Percentiles rank a stretch among this genome's conserved stretches.
These are phyloP conservation scores for Pyricularia sp. DNA, from an alignment of 2,329 filamentous ascomycete genomes.

Conservation along the genomic window DNA sequence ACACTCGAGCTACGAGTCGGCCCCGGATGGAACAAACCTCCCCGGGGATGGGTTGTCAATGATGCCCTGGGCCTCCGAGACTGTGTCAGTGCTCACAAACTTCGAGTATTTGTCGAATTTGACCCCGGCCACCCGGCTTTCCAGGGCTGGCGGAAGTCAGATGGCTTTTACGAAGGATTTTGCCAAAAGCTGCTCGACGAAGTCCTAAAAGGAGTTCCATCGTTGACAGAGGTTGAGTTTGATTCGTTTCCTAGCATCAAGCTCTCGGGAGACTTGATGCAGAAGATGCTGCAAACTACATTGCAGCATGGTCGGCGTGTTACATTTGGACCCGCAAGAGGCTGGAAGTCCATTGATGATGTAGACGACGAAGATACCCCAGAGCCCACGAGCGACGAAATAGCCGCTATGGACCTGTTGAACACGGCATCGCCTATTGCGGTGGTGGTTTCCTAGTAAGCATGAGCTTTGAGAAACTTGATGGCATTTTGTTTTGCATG, in stretches of 20 bases:
- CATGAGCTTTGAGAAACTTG: background rate
- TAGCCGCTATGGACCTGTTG: background rate
- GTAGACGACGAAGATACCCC: slow-evolving; percentile 18
- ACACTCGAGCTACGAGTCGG: slow-evolving; percentile 63
- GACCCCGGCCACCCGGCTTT: slow-evolving; percentile 62
- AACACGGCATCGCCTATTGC: background rate
- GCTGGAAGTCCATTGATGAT: slow-evolving; percentile 50
- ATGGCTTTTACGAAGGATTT: slow-evolving; percentile 64
- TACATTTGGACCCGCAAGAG: slow-evolving; percentile 58
- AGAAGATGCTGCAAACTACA: slow-evolving; percentile 44
- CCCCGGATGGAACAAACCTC: slow-evolving; percentile 63
- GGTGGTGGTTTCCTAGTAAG: background rate
- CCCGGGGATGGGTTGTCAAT: slow-evolving; percentile 61
- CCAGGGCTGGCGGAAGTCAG: slow-evolving; percentile 54
- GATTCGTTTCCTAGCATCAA: slow-evolving; percentile 60
- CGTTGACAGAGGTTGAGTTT: slow-evolving; percentile 52
- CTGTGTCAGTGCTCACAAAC: slow-evolving; percentile 45
- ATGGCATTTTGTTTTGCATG: background rate
- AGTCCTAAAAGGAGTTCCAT: slow-evolving; percentile 48
- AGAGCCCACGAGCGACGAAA: background rate
- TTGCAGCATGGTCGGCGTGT: slow-evolving; percentile 40
- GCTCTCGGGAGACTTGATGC: slow-evolving; percentile 56
- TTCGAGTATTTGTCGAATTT: slow-evolving; percentile 62
- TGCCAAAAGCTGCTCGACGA: slow-evolving; percentile 45
- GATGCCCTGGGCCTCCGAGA: slow-evolving; percentile 53